These are phyloP conservation scores for Pyrus bretschneideri DNA, from an alignment of 306 rosid species.

Conservation along the genomic window DNA sequence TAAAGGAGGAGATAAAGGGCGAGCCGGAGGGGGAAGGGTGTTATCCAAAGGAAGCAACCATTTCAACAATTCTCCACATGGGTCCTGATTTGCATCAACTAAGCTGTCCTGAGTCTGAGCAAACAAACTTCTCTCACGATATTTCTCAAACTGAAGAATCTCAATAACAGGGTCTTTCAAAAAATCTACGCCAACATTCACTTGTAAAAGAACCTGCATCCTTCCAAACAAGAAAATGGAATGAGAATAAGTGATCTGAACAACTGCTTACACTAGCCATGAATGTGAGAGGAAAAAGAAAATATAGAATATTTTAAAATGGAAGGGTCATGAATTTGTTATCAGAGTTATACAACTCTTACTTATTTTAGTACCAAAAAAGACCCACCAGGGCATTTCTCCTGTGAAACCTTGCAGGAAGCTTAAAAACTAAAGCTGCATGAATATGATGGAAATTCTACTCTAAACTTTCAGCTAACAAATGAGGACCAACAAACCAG, in stretches of 20 bases:
- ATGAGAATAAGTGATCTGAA: constrained; percentile 44
- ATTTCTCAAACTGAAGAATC: constrained; percentile 89
- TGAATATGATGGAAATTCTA: not conserved
- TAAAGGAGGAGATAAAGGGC: constrained; percentile 51
- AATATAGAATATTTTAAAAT: not conserved
- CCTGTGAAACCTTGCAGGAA: not conserved
- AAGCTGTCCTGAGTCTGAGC: constrained; percentile 33
- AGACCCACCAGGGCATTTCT: not conserved
- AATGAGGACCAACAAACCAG: not conserved
- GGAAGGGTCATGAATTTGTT: constrained; percentile 6
- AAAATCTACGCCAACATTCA: constrained; percentile 63
- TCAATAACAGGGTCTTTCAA: constrained; percentile 79
- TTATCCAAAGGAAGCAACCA: constrained; percentile 94
- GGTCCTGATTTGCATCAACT: constrained; percentile 46
- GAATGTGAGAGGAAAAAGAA: constrained; percentile 11
- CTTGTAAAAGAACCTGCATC: constrained; percentile 93
- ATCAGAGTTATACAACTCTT: not conserved
- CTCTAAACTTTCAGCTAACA: not conserved
- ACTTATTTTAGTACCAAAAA: not conserved
- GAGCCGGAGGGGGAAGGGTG: constrained; percentile 39
- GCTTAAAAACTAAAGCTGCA: not conserved
- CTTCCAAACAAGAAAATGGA: constrained; percentile 63
- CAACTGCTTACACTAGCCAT: constrained; percentile 15
- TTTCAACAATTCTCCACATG: constrained; percentile 69
- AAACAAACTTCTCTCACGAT: constrained; percentile 38